phyloP scores from a whole-genome alignment of 805 yeast genomes.

The Schizosaccharomyces cryophilus region DNA sequence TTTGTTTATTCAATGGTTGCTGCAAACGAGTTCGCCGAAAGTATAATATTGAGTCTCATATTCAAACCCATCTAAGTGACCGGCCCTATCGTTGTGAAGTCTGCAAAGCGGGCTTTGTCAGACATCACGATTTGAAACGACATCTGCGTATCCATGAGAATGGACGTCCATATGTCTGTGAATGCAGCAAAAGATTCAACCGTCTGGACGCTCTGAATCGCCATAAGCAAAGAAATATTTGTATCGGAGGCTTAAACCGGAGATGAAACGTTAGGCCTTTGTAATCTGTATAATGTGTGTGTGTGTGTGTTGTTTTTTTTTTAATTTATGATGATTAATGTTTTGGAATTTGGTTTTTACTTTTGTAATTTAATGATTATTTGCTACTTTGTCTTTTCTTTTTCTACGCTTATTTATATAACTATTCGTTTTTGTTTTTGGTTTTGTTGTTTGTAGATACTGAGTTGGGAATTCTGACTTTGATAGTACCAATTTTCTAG shows the following conservation, averaged over 20 bases:
- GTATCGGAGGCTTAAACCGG: slow-evolving; percentile 40
- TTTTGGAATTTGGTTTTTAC: no score
- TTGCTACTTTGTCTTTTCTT: no score
- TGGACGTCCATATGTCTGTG: slow-evolving; percentile 35
- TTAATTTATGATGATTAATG: no score
- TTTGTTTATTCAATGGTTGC: slow-evolving; percentile 56
- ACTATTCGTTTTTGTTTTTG: no score
- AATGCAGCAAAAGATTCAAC: slow-evolving; percentile 84
- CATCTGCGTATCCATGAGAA: slow-evolving; percentile 64
- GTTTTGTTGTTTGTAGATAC: no score
- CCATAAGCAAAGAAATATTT: slow-evolving; percentile 57
- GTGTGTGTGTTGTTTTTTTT: no score
- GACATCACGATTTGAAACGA: slow-evolving; percentile 83
- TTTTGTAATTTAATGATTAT: no score
- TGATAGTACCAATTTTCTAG: no score
- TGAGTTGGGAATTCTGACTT: no score
- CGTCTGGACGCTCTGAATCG: slow-evolving; percentile 70
- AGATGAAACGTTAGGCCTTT: slow-evolving; percentile 3
- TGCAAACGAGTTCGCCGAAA: slow-evolving; percentile 66
- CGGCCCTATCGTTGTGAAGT: slow-evolving; percentile 61
- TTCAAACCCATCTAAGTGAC: slow-evolving; percentile 87
- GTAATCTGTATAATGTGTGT: not conserved
- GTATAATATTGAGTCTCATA: slow-evolving; percentile 82
- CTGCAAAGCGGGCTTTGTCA: slow-evolving; percentile 69
- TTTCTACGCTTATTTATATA: no score